Evolutionary conservation across 2,329 filamentous ascomycete genomes (phyloP).

Genomic region (Aureobasidium vineae): DNA sequence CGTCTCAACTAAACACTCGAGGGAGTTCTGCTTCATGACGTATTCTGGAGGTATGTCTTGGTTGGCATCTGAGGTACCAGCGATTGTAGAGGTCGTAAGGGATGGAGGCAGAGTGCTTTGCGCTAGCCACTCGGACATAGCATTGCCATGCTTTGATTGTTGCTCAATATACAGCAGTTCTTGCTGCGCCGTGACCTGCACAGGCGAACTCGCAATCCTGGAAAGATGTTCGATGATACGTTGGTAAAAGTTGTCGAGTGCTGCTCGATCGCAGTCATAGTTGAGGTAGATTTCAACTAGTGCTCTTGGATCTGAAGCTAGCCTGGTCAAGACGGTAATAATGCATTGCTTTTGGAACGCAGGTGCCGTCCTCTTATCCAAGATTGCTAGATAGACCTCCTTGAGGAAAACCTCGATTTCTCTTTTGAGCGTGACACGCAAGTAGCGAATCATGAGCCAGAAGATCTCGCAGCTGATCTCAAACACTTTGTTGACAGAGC

Average conservation of each 20-base stretch:
- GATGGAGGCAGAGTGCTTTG: constrained; percentile 83
- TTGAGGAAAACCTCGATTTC: constrained; percentile 98
- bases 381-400: constrained; percentile 89
- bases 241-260: constrained; percentile 96
- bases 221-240: constrained; percentile 90
- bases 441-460: constrained; percentile 92
- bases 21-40: constrained; percentile 80
- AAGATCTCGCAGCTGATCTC: constrained; percentile 97
- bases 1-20: constrained; percentile 86
- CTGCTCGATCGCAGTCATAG: constrained; percentile 92
- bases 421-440: constrained; percentile 95
- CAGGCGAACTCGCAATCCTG: constrained; percentile 75
- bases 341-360: constrained; percentile 91
- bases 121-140: constrained; percentile 76
- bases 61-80: constrained; percentile 38
- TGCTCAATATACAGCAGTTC: constrained; percentile 86
- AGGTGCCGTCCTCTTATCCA: constrained; percentile 84
- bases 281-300: constrained; percentile 96
- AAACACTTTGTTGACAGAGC: constrained; percentile 86
- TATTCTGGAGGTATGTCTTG: constrained; percentile 83
- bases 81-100: constrained; percentile 74
- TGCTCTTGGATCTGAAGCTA: constrained; percentile 81
- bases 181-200: constrained; percentile 70
- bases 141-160: constrained; percentile 55
- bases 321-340: constrained; percentile 75